Evolutionary conservation across 768 basidiomycete genomes (phyloP), one percentile per base, ranked within the genome.

Genomic region (Suillus sp.): DNA sequence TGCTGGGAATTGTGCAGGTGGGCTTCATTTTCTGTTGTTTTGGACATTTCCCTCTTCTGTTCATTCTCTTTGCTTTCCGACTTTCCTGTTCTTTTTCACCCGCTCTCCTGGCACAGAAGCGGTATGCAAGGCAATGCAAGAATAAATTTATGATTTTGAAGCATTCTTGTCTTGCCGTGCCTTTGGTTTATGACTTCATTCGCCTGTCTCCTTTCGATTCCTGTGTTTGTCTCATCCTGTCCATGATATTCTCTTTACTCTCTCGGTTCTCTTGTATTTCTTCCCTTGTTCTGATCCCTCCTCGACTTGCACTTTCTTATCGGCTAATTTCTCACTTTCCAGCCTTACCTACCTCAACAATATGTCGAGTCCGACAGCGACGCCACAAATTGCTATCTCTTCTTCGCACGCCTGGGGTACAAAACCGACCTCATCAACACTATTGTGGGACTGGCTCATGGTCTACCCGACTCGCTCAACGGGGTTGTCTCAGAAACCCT

Each of bases 331-430:
- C 18, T 55, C 38, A 25, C 25, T 57, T 22, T 40, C 20, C 69
- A 95, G 91, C 92, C 94, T 3, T 99, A 98, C 77, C 79, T 99
- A 9, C 95, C 96, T 1, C 90, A 93, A 72, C 74, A 93, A 13
- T 99, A 97, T 71, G 83, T 93, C 51, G 93, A 98, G 69, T 86
- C 86, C 14, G 97, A 99, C 74, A 86, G 83, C 66, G 94, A 95
- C 67, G 91, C 96, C 0, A 93, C 95, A 4, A 89, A 84, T 66
- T 92, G 92, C 67, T 92, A 96, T 68, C 80, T 99, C 64, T 93
- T 97, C 83, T 97, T 99, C 87, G 89, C 90, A 66, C 88, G 97
- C 10, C 75, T 99, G 68, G 90, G 89, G 0, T 81, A 83, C 72
- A 99, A 99, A 77, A 82, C 92, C 35, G 93, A 97, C 67, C 81